Base-by-base conservation (phyloP, 495 filamentous ascomycete species). In the Terfezia boudieri region DNA sequence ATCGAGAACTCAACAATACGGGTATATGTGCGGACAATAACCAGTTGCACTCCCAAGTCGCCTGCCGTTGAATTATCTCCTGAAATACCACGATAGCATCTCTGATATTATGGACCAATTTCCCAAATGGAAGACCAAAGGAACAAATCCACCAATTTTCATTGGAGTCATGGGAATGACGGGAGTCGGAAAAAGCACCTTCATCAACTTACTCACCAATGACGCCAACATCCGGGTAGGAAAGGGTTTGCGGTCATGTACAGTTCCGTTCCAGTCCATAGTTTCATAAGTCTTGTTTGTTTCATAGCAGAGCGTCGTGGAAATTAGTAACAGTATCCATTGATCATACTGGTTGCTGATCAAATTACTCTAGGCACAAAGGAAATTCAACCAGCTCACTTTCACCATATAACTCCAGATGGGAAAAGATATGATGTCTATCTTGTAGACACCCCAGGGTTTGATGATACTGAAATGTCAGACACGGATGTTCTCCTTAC, bases 381-480 rank as follows among this genome's bases (percentile, higher is more conserved):
- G 6, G 50, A 54, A 51, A 50, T 50, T 53, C 7, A 20, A 22
- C n/a, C 35, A 17, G 10, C 48, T 11, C 55, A 53, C 10, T 23
- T 48, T 0, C 6, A 54, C 5, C 37, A 17, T 17, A 7, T 37
- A 11, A 58, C 55, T 53, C 48, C 11, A 32, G 26, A 32, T 32
- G 26, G 26, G 26, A 32, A 32, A 32, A 0, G 4, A 4, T 32
- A 32, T 32, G 36, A 53, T 16, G 56, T 56, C 11, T 48, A 56
- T 36, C 53, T 68, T 20, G 54, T 68, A 26, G 67, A 69, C 50
- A 66, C 65, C 11, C 67, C 65, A 0, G 67, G 67, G 8, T 67
- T 69, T 46, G 61, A 67, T 53, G 67, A 69, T 53, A 67, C 67
- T 1, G 51, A 48, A 10, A 58, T 59, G 9, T 56, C 56, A 26